phyloP scores from a whole-genome alignment of 306 rosid species.

The Acacia confusa region DNA sequence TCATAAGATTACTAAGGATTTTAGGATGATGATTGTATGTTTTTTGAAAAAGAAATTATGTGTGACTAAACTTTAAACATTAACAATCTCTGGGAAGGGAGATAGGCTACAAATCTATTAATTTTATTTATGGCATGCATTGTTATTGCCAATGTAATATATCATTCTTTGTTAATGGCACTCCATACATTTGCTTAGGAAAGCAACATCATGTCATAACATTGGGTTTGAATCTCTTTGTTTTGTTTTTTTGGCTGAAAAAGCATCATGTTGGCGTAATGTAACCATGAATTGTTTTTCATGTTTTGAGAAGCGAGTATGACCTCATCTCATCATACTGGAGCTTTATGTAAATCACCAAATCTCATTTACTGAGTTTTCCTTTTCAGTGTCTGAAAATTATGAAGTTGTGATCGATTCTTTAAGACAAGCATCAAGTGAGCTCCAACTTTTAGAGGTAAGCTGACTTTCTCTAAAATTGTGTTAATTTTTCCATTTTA shows the following conservation, averaged over 20 bases:
- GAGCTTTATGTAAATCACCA: slow-evolving; percentile 5
- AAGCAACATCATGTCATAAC: neutral
- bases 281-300: neutral
- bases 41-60: neutral
- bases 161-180: neutral
- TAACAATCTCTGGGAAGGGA: neutral
- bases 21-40: neutral
- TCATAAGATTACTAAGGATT: neutral
- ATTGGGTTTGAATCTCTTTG: neutral
- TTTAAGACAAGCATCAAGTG: slow-evolving; percentile 77
- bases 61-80: neutral
- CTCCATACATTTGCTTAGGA: neutral
- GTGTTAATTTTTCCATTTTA: slow-evolving; percentile 6
- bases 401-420: slow-evolving; percentile 67
- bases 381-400: slow-evolving; percentile 55
- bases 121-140: neutral
- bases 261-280: neutral
- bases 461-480: slow-evolving; percentile 29
- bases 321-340: neutral
- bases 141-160: neutral
- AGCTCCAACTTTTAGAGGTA: slow-evolving; percentile 89
- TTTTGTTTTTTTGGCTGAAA: neutral
- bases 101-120: neutral
- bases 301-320: neutral
- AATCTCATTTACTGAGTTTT: slow-evolving; percentile 17